phyloP scores from a whole-genome alignment of 129 eudicot species.

The Chrysanthemum seticuspe region DNA sequence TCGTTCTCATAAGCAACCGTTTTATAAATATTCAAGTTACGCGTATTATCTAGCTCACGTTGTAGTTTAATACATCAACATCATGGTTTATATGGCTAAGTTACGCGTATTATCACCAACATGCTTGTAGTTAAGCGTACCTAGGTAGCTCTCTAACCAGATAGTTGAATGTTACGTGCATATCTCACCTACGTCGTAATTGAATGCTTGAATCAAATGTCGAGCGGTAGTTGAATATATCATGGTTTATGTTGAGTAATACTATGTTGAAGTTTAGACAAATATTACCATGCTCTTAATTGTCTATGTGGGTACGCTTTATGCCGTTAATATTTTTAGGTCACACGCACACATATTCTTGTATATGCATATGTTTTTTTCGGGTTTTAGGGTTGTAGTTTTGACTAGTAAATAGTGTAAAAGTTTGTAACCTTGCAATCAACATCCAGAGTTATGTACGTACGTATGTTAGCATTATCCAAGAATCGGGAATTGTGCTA shows the following conservation, averaged over 20 bases:
- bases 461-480: conserved; percentile 22
- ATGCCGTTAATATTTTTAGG: neutral
- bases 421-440: conserved; percentile 31
- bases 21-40: neutral
- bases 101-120: too few species aligned
- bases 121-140: too few species aligned
- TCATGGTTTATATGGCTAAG: too few species aligned
- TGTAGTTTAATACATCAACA: too few species aligned
- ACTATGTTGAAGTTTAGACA: conserved; percentile 3
- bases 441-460: conserved; percentile 9
- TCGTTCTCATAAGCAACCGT: neutral
- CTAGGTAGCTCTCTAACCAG: too few species aligned
- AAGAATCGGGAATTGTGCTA: conserved; percentile 26
- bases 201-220: too few species aligned
- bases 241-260: too few species aligned
- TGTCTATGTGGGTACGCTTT: neutral
- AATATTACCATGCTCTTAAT: neutral
- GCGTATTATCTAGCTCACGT: too few species aligned
- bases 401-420: conserved; percentile 16
- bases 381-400: conserved; percentile 4
- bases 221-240: too few species aligned
- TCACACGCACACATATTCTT: neutral
- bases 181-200: too few species aligned
- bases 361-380: neutral
- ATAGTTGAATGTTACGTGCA: too few species aligned